Conservation (phyloP, 2,329 filamentous ascomycete species). For the Fusarium oxysporum region DNA sequence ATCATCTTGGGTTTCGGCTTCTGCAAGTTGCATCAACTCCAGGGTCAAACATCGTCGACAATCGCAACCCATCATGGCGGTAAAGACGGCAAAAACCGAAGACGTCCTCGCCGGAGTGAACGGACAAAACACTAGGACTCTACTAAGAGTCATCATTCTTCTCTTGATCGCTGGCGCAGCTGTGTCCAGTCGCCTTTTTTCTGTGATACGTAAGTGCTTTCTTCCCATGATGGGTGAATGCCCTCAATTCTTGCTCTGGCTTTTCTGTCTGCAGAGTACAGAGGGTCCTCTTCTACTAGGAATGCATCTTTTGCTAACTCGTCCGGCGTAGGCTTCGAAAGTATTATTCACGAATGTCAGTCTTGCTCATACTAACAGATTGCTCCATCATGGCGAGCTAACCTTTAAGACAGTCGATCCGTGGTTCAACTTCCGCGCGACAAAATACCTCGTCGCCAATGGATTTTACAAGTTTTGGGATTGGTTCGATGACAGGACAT, state of each 20-base stretch:
- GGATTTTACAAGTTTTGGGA: constrained; percentile 99
- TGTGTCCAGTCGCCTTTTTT: constrained; percentile 94
- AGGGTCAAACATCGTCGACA: constrained; percentile 47
- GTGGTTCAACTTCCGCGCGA: constrained; percentile 99
- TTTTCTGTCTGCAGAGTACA: neutral
- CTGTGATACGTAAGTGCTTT: constrained; percentile 85
- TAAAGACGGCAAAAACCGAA: constrained; percentile 57
- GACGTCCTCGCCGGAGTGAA: constrained; percentile 79
- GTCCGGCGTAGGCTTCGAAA: constrained; percentile 81
- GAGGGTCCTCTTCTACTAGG: neutral
- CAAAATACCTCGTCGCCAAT: constrained; percentile 96
- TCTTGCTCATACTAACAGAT: constrained; percentile 47
- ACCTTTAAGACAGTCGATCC: constrained; percentile 80
- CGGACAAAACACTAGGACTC: constrained; percentile 82
- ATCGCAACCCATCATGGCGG: constrained; percentile 58
- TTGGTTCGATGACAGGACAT: constrained; percentile 99
- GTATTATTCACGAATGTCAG: constrained; percentile 99
- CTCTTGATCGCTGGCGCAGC: constrained; percentile 90
- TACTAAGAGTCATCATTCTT: constrained; percentile 91
- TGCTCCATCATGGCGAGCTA: constrained; percentile 37
- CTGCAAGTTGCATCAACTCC: constrained; percentile 51
- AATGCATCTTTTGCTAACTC: constrained; percentile 48
- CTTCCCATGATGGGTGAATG: constrained; percentile 17
- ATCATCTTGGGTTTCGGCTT: constrained; percentile 43
- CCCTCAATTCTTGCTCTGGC: neutral